Conservation (phyloP, 495 filamentous ascomycete genomes). For the Xylaria grammica region DNA sequence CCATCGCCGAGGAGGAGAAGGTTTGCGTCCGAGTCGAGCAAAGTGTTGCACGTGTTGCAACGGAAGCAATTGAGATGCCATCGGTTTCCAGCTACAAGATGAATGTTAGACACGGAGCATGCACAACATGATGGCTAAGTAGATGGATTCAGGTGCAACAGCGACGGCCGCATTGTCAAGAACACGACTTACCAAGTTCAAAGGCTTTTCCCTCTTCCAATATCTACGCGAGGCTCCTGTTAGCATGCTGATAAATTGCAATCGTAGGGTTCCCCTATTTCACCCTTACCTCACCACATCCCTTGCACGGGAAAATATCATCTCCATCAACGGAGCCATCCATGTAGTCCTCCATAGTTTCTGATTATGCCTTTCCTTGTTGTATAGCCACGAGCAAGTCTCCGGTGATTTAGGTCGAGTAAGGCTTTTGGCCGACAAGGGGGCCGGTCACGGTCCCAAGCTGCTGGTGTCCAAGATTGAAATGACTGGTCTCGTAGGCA, state of each 20-base stretch:
- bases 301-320: slow-evolving; percentile 94
- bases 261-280: not conserved
- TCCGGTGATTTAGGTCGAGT: not conserved
- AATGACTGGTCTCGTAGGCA: slow-evolving; percentile 13
- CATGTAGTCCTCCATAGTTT: slow-evolving; percentile 65
- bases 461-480: not conserved
- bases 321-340: slow-evolving; percentile 87
- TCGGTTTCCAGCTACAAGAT: slow-evolving; percentile 80
- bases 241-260: slow-evolving; percentile 1
- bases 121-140: not conserved
- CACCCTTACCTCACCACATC: slow-evolving; percentile 84
- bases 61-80: slow-evolving; percentile 99
- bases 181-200: slow-evolving; percentile 82
- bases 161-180: not conserved
- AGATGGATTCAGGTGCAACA: not conserved
- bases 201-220: slow-evolving; percentile 98
- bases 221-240: slow-evolving; percentile 60
- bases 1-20: slow-evolving; percentile 96
- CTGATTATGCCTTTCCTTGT: not conserved
- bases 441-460: not conserved
- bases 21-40: slow-evolving; percentile 98
- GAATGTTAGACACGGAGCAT: slow-evolving; percentile 21
- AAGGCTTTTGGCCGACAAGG: not conserved
- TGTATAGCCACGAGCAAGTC: slow-evolving; percentile 10
- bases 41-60: slow-evolving; percentile 92